Evolutionary conservation across 1,284 basidiomycete genomes (phyloP).

Genomic region (Apiotrichum akiyoshidainum): DNA sequence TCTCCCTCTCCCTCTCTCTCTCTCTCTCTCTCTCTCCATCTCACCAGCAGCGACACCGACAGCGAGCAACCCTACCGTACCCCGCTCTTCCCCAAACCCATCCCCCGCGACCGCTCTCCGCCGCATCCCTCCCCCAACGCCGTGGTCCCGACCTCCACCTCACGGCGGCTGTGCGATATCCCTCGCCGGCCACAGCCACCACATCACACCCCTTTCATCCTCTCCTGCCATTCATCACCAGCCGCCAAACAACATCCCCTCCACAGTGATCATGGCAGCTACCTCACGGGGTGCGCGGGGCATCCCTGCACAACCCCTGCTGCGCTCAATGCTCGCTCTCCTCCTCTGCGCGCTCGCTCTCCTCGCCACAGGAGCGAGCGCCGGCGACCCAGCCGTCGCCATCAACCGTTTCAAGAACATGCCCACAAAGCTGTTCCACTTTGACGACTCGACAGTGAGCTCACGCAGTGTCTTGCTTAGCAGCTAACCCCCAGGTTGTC

Average conservation of each 20-base stretch:
- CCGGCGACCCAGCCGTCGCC: conserved; percentile 48
- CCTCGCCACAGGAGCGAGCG: conserved; percentile 5
- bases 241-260: not conserved
- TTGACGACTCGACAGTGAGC: conserved; percentile 79
- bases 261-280: not conserved
- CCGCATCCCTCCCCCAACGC: too few relatives aligned
- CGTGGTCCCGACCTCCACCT: too few relatives aligned
- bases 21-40: too few relatives aligned
- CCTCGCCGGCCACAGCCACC: too few relatives aligned
- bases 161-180: too few relatives aligned
- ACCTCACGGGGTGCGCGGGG: not conserved
- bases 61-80: too few relatives aligned
- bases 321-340: not conserved
- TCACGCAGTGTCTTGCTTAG: too few relatives aligned
- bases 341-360: not conserved
- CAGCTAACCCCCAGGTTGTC: conserved; percentile 58
- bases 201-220: not conserved
- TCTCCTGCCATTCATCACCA: not conserved
- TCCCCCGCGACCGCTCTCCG: too few relatives aligned
- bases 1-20: too few relatives aligned
- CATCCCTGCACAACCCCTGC: not conserved
- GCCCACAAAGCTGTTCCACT: conserved; percentile 84
- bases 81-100: too few relatives aligned
- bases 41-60: too few relatives aligned
- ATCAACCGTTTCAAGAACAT: conserved; percentile 60